A percentile compares a stretch with the other conserved stretches of the same genome.
Evolutionary conservation across 2,329 filamentous ascomycete species (phyloP).

Genomic region (Aspergillus flavus): DNA sequence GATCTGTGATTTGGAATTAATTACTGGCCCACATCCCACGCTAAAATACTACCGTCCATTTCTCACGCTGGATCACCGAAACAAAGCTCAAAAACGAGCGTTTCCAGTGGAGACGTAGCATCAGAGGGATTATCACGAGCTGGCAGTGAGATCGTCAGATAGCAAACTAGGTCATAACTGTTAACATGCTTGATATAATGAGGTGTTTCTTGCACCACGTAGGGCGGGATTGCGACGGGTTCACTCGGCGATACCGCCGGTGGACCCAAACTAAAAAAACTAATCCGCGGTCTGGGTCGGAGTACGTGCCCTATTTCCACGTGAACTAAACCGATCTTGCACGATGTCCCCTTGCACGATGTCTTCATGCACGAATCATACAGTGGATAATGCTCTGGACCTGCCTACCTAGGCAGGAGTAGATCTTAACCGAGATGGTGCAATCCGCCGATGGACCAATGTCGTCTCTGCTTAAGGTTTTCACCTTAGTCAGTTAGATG

Average conservation of each 20-base stretch:
- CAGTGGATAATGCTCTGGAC: background rate
- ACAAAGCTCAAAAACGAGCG: background rate
- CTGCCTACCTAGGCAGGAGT: background rate
- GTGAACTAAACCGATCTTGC: background rate
- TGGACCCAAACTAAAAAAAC: background rate
- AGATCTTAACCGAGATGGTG: background rate
- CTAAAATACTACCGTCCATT: background rate
- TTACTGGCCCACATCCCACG: background rate
- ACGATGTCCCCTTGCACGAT: too few species aligned
- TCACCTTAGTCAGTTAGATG: background rate
- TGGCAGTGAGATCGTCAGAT: background rate
- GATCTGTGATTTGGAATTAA: background rate
- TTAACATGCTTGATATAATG: background rate
- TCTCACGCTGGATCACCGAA: background rate
- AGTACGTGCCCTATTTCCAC: background rate
- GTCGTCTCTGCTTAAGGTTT: background rate
- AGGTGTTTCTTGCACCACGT: too few species aligned
- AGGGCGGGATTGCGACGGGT: background rate
- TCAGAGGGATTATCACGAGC: background rate
- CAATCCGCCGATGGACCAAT: too few species aligned
- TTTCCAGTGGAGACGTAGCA: background rate
- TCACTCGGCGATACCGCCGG: background rate
- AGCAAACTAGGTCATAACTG: background rate
- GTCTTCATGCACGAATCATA: background rate
- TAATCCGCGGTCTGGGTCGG: background rate